phyloP scores from a whole-genome alignment of 2,329 filamentous ascomycete genomes.

The Cladosporium sp. region DNA sequence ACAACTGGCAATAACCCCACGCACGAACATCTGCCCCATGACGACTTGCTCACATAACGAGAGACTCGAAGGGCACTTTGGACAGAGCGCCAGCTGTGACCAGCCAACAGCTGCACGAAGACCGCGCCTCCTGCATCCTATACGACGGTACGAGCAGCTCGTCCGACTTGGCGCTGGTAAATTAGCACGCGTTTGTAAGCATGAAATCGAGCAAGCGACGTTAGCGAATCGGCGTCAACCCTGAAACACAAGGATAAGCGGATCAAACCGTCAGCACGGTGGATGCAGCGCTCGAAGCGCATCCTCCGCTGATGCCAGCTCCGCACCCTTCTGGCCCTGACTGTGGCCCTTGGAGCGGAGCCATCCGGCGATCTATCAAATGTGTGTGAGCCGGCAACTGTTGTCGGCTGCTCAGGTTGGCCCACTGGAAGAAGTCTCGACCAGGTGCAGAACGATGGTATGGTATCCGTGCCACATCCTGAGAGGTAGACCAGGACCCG shows the following conservation, averaged over 20 bases:
- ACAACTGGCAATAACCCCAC: background rate
- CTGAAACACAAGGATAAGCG: slow-evolving; percentile 11
- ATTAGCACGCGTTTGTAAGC: slow-evolving; percentile 17
- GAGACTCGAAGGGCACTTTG: background rate
- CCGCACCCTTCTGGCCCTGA: slow-evolving; percentile 16
- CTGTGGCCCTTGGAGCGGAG: slow-evolving; percentile 15
- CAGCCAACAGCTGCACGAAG: background rate
- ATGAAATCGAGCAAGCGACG: background rate
- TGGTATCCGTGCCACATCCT: background rate
- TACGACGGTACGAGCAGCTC: background rate
- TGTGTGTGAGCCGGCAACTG: slow-evolving; percentile 10
- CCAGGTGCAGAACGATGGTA: background rate
- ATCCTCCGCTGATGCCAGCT: slow-evolving; percentile 13
- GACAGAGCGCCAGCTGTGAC: background rate
- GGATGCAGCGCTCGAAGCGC: slow-evolving; percentile 3
- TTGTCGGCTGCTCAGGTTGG: slow-evolving; percentile 10
- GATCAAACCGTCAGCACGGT: slow-evolving; percentile 14
- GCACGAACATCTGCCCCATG: background rate
- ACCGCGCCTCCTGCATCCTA: background rate
- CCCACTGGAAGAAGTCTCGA: background rate
- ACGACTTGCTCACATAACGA: background rate
- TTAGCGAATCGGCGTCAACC: slow-evolving; percentile 13
- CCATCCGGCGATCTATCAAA: slow-evolving; percentile 16
- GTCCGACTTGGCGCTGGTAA: background rate
- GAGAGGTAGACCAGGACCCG: background rate